Evolutionary conservation across 2,329 filamentous ascomycete genomes (phyloP).

Genomic region (Sporothrix protearum): DNA sequence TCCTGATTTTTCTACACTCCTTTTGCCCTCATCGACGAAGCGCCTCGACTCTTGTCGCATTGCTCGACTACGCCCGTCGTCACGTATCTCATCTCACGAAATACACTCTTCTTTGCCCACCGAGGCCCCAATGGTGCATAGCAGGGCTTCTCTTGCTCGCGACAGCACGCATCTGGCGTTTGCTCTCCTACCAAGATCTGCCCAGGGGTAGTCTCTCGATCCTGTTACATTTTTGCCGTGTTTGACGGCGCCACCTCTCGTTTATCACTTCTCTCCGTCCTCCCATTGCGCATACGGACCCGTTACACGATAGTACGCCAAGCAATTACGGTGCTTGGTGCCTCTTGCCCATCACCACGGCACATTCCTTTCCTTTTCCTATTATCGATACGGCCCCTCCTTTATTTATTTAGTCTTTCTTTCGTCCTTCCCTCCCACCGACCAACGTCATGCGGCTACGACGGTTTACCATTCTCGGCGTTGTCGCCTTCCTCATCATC

Average conservation of each 20-base stretch:
- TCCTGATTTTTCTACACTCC: neutral
- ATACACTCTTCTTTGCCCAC: neutral
- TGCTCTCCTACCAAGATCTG: neutral
- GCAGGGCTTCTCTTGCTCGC: neutral
- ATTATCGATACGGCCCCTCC: neutral
- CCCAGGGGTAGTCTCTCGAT: neutral
- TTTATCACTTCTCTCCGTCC: neutral
- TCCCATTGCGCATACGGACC: neutral
- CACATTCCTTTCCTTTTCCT: neutral
- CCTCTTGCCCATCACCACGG: neutral
- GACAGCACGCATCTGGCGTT: conserved; percentile 7
- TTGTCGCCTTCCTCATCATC: conserved; percentile 32
- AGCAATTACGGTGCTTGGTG: neutral
- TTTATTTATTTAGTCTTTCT: neutral
- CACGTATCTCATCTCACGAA: neutral
- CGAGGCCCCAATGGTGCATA: conserved; percentile 19
- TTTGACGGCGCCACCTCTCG: neutral
- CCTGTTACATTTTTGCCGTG: neutral
- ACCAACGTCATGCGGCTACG: conserved; percentile 34
- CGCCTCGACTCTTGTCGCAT: conserved; percentile 11
- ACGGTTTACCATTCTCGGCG: conserved; percentile 33
- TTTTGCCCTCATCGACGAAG: neutral
- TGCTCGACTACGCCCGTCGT: neutral
- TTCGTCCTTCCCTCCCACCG: neutral
- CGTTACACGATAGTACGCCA: neutral